Percentiles rank a stretch among this genome's conserved stretches.
These are phyloP conservation scores for Candida gigantensis DNA, from an alignment of 1,139 yeast species.

Conservation along the genomic window DNA sequence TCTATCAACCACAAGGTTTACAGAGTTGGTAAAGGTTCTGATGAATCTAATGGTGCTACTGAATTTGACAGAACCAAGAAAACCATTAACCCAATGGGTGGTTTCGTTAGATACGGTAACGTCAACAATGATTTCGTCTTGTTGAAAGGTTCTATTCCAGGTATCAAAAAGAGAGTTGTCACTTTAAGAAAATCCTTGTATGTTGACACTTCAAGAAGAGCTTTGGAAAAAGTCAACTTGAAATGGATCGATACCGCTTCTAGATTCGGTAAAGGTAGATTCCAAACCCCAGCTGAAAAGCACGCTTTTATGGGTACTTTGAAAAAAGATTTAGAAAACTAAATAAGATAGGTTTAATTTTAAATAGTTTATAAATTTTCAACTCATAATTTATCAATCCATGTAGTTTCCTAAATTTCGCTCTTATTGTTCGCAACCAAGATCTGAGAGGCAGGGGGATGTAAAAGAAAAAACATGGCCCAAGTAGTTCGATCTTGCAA, in stretches of 20 bases:
- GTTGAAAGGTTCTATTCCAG: constrained; percentile 99
- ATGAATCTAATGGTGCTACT: constrained; percentile 93
- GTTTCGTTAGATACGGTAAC: constrained; percentile 99
- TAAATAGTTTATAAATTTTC: no score
- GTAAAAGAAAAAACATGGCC: no score
- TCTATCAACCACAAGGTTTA: constrained; percentile 99
- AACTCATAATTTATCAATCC: no score
- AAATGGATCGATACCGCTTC: constrained; percentile 99
- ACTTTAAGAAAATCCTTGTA: constrained; percentile 98
- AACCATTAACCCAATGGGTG: constrained; percentile 99
- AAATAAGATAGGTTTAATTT: no score
- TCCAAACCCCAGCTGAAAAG: constrained; percentile 99
- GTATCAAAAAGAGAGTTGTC: constrained; percentile 99
- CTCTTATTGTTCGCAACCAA: no score
- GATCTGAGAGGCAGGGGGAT: no score
- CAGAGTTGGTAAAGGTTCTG: constrained; percentile 98
- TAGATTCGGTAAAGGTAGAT: constrained; percentile 99
- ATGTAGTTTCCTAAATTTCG: no score
- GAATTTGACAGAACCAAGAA: constrained; percentile 99
- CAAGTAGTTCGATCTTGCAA: no score
- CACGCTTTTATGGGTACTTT: constrained; percentile 99
- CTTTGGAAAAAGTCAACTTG: constrained; percentile 93
- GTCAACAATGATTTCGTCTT: constrained; percentile 97
- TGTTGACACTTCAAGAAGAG: constrained; percentile 98
- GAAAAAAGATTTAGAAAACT: constrained; percentile 78